Percentiles rank a stretch among this genome's conserved stretches.
These are phyloP conservation scores for Penicillium waksmanii DNA, from an alignment of 495 filamentous ascomycete genomes.

Conservation along the genomic window DNA sequence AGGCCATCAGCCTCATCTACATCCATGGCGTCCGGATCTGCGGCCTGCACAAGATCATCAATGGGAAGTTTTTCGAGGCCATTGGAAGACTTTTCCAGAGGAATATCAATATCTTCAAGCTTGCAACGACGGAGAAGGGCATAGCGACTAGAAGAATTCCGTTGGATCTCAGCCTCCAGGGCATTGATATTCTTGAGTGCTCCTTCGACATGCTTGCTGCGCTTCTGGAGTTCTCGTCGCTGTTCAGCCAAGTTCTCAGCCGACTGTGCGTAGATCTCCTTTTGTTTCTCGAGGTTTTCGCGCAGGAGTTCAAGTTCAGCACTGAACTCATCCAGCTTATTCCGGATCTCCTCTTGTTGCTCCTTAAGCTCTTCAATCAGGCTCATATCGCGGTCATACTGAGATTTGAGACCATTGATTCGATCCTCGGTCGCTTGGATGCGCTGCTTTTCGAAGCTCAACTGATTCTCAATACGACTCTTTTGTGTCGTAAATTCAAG, in stretches of 20 bases:
- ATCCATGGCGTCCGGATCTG: constrained; percentile 81
- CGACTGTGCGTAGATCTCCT: constrained; percentile 65
- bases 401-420: constrained; percentile 66
- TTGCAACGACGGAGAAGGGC: constrained; percentile 85
- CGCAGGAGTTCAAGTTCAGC: constrained; percentile 78
- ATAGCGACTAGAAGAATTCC: constrained; percentile 80
- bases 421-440: constrained; percentile 70
- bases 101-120: constrained; percentile 88
- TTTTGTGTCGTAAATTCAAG: constrained; percentile 85
- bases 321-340: constrained; percentile 69
- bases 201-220: constrained; percentile 78
- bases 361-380: constrained; percentile 69
- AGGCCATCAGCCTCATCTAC: constrained; percentile 67
- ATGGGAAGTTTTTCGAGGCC: constrained; percentile 82
- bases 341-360: constrained; percentile 74
- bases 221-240: constrained; percentile 82
- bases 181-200: constrained; percentile 74
- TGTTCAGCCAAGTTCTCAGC: constrained; percentile 78
- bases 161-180: constrained; percentile 81
- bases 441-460: constrained; percentile 76
- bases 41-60: constrained; percentile 74
- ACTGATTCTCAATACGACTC: constrained; percentile 74
- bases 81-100: constrained; percentile 72
- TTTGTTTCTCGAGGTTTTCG: constrained; percentile 69
- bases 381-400: constrained; percentile 63